Percentiles rank a stretch among this genome's conserved stretches.
Evolutionary conservation across 352 stramenopile genomes (phyloP).

Genomic region (Phytopythium kandeliae): DNA sequence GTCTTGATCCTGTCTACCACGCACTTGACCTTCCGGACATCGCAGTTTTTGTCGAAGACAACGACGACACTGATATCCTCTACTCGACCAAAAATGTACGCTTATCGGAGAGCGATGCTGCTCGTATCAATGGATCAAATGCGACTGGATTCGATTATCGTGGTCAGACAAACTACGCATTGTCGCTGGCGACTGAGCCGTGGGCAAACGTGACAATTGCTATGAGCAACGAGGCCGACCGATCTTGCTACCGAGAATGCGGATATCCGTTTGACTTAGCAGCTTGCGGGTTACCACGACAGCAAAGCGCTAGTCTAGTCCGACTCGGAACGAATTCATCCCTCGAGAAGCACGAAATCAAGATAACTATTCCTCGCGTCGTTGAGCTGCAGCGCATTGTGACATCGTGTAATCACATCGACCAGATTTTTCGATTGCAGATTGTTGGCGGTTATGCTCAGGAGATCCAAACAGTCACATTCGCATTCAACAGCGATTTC

Average conservation of each 20-base stretch:
- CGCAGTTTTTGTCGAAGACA: constrained; percentile 62
- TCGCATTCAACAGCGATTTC: constrained; percentile 47
- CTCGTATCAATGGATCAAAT: not conserved
- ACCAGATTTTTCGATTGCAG: constrained; percentile 40
- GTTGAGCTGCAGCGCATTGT: constrained; percentile 63
- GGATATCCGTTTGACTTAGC: constrained; percentile 52
- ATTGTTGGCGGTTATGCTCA: constrained; percentile 40
- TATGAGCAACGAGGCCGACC: constrained; percentile 68
- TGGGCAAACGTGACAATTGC: constrained; percentile 70
- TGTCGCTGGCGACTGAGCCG: constrained; percentile 50
- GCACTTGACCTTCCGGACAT: constrained; percentile 51
- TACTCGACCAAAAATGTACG: constrained; percentile 42
- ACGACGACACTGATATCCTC: constrained; percentile 38
- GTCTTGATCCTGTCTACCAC: constrained; percentile 54
- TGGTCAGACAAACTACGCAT: constrained; percentile 29
- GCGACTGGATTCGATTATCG: constrained; percentile 11
- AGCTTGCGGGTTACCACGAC: constrained; percentile 49
- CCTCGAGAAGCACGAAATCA: constrained; percentile 57
- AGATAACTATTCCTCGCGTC: constrained; percentile 35
- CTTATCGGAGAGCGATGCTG: constrained; percentile 27
- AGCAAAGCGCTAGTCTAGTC: constrained; percentile 62
- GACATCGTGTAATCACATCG: constrained; percentile 48
- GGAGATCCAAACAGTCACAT: constrained; percentile 39
- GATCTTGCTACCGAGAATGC: constrained; percentile 60
- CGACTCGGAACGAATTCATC: constrained; percentile 49